phyloP scores from a whole-genome alignment of 768 basidiomycete genomes.

The Podaxis carcinomalis region DNA sequence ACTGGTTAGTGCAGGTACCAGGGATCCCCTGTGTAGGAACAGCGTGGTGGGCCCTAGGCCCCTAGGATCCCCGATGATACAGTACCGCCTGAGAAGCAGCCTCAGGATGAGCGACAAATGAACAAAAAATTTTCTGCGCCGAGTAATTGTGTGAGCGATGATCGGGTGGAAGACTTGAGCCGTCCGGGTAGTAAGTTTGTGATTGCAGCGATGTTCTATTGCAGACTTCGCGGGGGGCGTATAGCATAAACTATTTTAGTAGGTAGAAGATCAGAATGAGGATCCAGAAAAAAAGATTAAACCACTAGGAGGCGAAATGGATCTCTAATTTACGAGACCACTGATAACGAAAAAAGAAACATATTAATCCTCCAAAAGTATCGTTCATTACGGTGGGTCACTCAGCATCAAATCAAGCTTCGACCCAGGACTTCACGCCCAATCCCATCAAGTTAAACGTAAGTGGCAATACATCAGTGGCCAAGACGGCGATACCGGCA shows the following conservation, averaged over 20 bases:
- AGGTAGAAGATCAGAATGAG: too few species aligned
- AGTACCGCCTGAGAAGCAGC: too few species aligned
- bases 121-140: too few species aligned
- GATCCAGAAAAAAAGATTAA: background rate
- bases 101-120: too few species aligned
- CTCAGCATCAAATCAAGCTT: background rate
- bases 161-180: too few species aligned
- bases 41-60: too few species aligned
- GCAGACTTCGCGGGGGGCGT: too few species aligned
- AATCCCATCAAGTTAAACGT: constrained; percentile 66
- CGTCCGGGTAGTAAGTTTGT: background rate
- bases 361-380: background rate
- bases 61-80: too few species aligned
- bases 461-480: constrained; percentile 57
- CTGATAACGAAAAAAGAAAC: background rate
- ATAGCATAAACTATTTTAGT: too few species aligned
- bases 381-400: background rate
- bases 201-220: background rate
- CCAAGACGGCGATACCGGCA: constrained; percentile 74
- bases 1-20: too few species aligned
- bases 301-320: background rate
- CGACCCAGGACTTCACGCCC: constrained; percentile 43
- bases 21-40: too few species aligned
- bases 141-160: too few species aligned
- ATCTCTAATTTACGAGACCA: background rate